Base-by-base conservation (phyloP, 441 rosid species). In the Manihot esculenta region DNA sequence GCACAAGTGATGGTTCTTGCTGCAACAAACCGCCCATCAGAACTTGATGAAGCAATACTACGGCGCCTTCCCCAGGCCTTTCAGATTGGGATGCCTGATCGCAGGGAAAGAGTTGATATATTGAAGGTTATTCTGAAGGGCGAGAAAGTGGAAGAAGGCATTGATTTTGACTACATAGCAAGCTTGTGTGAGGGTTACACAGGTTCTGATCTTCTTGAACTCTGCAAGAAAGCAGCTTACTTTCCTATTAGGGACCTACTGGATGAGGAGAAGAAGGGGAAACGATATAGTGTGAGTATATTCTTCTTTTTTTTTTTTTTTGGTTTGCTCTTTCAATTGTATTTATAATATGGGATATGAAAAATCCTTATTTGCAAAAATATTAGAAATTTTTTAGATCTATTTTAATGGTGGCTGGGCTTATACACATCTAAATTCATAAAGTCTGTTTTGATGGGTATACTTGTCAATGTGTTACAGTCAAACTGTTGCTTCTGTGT, bases 1-100 rank as follows among this genome's bases (percentile, higher is more conserved):
- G 99, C 99, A 35, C 84, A 84, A 69, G 99, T 93, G 41, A 93
- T 93, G 99, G 96, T 95, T 75, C 98, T 95, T 76, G 98, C 97
- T 62, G 99, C 99, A 60, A 95, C 99, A 4, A 95, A 95, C 83
- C 88, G 97, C 47, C 97, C 98, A 13, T 95, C 97, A 47, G 98
- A 93, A 83, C 96, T 93, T 51, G 99, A 95, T 78, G 97, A 95
- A 82, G 99, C 98, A 64, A 95, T 95, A 74, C 80, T 93, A 18
- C 82, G 97, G 58, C 95, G 98, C 68, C 88, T 95, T 66, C 96
- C 99, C 76, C 99, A 89, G 64, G 85, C 98, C 72, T 93, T 95
- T 84, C 98, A 95, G 86, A 91, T 95, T 74, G 98, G 97, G 67
- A 74, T 95, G 70, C 99, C 97, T 63, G 95, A 88, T 63, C 71